phyloP scores from a whole-genome alignment of 179 eudicot genomes.

The Kewa caespitosa region DNA sequence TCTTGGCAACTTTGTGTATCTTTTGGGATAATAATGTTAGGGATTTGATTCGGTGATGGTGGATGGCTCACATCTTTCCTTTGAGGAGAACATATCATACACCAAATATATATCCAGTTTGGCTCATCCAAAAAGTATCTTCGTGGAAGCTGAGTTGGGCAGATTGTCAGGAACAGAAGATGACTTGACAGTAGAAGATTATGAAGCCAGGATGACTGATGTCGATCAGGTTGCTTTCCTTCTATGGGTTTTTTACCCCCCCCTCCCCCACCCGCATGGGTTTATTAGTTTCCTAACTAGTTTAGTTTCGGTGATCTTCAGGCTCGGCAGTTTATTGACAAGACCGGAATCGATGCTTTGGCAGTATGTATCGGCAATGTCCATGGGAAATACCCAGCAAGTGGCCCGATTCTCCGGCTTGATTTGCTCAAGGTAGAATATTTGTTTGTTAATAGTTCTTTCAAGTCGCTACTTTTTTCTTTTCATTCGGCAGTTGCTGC shows the following conservation, averaged over 20 bases:
- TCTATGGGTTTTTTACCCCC: background rate
- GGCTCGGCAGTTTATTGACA: conserved; percentile 82
- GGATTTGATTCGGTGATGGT: conserved; percentile 95
- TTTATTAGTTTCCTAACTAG: background rate
- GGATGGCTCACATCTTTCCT: conserved; percentile 92
- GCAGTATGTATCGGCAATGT: conserved; percentile 99
- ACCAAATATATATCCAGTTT: conserved; percentile 63
- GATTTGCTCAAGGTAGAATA: conserved; percentile 84
- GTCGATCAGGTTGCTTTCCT: conserved; percentile 53
- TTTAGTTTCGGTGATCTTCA: conserved; percentile 32
- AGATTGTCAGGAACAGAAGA: conserved; percentile 97
- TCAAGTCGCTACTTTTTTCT: no score
- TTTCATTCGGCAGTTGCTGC: no score
- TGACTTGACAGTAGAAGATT: conserved; percentile 83
- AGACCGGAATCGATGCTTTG: conserved; percentile 87
- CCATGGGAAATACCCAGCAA: conserved; percentile 92
- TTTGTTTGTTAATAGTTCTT: no score
- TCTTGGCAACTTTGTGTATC: background rate
- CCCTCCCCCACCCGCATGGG: no score
- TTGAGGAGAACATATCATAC: conserved; percentile 69
- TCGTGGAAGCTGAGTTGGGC: conserved; percentile 97
- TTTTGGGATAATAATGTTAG: conserved; percentile 40
- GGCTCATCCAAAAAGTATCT: conserved; percentile 66
- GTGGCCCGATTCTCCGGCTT: conserved; percentile 85
- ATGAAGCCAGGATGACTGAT: conserved; percentile 88